Percentiles rank a stretch among this genome's conserved stretches.
These are phyloP conservation scores for Rhynchosporium agropyri DNA, from an alignment of 2,329 filamentous ascomycete genomes.

Conservation along the genomic window DNA sequence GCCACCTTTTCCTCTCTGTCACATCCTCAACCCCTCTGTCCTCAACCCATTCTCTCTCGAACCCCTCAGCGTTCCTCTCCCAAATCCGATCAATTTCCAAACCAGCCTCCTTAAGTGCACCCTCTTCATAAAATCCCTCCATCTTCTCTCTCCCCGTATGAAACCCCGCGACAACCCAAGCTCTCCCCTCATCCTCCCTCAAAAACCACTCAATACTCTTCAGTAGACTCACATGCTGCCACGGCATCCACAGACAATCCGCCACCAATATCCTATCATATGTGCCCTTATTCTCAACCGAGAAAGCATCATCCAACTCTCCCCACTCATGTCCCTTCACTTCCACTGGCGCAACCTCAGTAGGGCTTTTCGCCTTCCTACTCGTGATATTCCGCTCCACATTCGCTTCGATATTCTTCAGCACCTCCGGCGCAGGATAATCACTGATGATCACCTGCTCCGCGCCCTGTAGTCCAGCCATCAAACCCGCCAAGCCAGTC, in stretches of 20 bases:
- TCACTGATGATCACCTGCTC: slow-evolving; percentile 62
- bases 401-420: slow-evolving; percentile 62
- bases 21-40: slow-evolving; percentile 65
- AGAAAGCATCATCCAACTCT: slow-evolving; percentile 43
- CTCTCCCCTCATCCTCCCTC: slow-evolving; percentile 46
- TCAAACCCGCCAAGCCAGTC: slow-evolving; percentile 38
- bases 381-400: slow-evolving; percentile 53
- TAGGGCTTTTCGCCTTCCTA: slow-evolving; percentile 14
- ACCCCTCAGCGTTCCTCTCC: slow-evolving; percentile 69
- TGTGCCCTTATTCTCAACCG: slow-evolving; percentile 39
- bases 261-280: slow-evolving; percentile 69
- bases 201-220: slow-evolving; percentile 66
- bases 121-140: slow-evolving; percentile 62
- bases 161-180: slow-evolving; percentile 71
- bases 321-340: slow-evolving; percentile 70
- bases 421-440: slow-evolving; percentile 64
- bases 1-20: slow-evolving; percentile 68
- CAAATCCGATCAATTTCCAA: slow-evolving; percentile 66
- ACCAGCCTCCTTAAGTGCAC: slow-evolving; percentile 50
- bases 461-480: slow-evolving; percentile 53
- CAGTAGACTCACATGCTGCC: slow-evolving; percentile 67
- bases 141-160: slow-evolving; percentile 71
- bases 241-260: slow-evolving; percentile 77
- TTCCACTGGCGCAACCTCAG: slow-evolving; percentile 40
- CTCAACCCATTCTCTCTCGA: slow-evolving; percentile 60